Conservation (phyloP, 78 protist species). For the Dictyostelium brefeldianum region DNA sequence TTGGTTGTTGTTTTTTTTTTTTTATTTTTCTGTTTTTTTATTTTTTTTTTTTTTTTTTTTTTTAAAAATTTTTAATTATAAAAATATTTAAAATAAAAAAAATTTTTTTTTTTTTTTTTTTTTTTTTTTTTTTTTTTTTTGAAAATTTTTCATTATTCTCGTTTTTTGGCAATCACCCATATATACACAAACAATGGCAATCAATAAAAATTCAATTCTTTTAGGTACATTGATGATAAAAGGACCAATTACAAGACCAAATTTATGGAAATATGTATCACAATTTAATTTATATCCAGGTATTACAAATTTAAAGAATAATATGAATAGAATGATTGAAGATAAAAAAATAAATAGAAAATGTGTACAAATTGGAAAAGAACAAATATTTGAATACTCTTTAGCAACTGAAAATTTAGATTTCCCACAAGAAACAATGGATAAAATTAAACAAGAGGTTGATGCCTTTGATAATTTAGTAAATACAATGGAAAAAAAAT, state of each 20-base stretch:
- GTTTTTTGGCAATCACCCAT: not conserved
- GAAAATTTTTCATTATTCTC: not conserved
- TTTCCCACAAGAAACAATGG: not conserved
- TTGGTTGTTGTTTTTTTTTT: not conserved
- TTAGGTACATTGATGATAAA: constrained; percentile 25
- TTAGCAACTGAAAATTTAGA: not conserved
- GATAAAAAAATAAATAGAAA: constrained; percentile 8
- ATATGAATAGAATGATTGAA: constrained; percentile 5
- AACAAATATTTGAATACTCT: not conserved
- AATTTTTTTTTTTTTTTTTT: too few relatives aligned
- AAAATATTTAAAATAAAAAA: too few relatives aligned
- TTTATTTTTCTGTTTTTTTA: not conserved
- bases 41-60: not conserved
- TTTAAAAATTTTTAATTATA: too few relatives aligned
- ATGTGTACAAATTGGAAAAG: not conserved
- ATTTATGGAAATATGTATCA: constrained; percentile 12
- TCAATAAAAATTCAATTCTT: constrained; percentile 42
- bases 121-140: constrained; percentile 11
- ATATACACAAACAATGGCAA: not conserved
- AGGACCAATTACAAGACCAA: constrained; percentile 38
- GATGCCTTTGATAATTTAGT: not conserved
- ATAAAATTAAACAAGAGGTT: not conserved
- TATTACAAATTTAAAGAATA: not conserved
- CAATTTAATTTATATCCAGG: not conserved
- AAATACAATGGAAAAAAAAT: not conserved